Evolutionary conservation across 768 basidiomycete species (phyloP), one percentile per base, ranked within the genome.

Genomic region (Rhodotorula paludigena): DNA sequence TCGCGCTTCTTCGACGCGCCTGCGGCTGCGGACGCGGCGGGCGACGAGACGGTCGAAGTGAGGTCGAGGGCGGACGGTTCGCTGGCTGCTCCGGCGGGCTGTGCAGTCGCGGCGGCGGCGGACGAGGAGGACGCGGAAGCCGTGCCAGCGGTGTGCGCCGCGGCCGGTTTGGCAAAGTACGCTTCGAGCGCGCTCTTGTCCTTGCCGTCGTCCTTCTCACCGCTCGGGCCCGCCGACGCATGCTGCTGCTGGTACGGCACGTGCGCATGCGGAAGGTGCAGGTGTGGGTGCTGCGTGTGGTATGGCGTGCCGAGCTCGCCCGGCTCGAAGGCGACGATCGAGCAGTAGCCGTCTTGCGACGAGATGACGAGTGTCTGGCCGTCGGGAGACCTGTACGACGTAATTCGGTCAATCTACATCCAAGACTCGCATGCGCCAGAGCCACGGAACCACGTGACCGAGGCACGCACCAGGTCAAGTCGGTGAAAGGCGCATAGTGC

Each of bases 401-500:
- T 20, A 21, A 4, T 8, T 21, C 18, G 49, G 10, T 20, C 15
- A 21, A 57, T n/a, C n/a, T n/a, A n/a, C n/a, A n/a, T n/a, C n/a
- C n/a, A n/a, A n/a, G n/a, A n/a, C n/a, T n/a, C n/a, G n/a, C n/a
- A n/a, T n/a, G n/a, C n/a, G n/a, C n/a, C n/a, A n/a, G n/a, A n/a
- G n/a, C n/a, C n/a, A n/a, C n/a, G n/a, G n/a, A n/a, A n/a, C n/a
- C n/a, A n/a, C n/a, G 41, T 48, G 53, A 58, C 32, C 73, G 11
- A 39, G 30, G n/a, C 36, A 82, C 89, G 48, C 74, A 97, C 96
- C 96, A 99, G 48, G 88, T 85, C 79, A 96, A 82, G 80, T 99
- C 96, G 12, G 96, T 98, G 77, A 98, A 98, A 75, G 94, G 91
- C 69, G 94, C 92, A 77, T 96, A 98, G 79, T 99, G 96, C 69